A percentile compares a stretch with the other conserved stretches of the same genome.
phyloP scores from a whole-genome alignment of 2,329 filamentous ascomycete species.

The Alternaria angustiovoidea region DNA sequence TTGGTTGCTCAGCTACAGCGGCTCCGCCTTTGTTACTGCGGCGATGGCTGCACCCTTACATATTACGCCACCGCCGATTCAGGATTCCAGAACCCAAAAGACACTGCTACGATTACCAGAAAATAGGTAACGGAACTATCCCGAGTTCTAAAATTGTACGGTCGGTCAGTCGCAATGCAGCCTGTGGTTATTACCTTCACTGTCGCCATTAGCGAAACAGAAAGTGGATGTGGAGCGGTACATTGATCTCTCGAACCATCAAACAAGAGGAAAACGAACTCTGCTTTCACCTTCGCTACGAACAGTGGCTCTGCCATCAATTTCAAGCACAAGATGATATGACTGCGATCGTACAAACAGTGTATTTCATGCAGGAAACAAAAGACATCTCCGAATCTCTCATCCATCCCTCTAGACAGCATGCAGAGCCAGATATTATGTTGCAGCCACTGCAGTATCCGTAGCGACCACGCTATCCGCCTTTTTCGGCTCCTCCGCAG shows the following conservation, averaged over 20 bases:
- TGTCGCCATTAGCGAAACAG: background rate
- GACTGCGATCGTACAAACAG: background rate
- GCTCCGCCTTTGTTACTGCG: constrained; percentile 6
- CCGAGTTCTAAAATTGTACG: background rate
- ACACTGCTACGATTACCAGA: background rate
- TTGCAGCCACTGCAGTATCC: constrained; percentile 14
- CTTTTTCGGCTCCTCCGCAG: constrained; percentile 37
- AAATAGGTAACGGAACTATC: background rate
- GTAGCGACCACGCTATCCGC: background rate
- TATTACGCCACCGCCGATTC: background rate
- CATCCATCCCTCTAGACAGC: background rate
- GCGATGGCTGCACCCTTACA: constrained; percentile 2
- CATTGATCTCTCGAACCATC: background rate
- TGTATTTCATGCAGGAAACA: background rate
- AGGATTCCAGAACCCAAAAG: background rate
- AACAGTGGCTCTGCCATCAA: background rate
- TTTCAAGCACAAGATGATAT: background rate
- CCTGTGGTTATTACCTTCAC: background rate
- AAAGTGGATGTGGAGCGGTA: background rate
- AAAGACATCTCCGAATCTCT: background rate
- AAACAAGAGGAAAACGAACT: background rate
- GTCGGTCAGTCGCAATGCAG: background rate
- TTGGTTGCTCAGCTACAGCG: background rate
- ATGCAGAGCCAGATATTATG: background rate
- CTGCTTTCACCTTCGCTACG: background rate